Evolutionary conservation across 179 eudicot species (phyloP), one percentile per base, ranked within the genome.

Genomic region (Silene coronaria): DNA sequence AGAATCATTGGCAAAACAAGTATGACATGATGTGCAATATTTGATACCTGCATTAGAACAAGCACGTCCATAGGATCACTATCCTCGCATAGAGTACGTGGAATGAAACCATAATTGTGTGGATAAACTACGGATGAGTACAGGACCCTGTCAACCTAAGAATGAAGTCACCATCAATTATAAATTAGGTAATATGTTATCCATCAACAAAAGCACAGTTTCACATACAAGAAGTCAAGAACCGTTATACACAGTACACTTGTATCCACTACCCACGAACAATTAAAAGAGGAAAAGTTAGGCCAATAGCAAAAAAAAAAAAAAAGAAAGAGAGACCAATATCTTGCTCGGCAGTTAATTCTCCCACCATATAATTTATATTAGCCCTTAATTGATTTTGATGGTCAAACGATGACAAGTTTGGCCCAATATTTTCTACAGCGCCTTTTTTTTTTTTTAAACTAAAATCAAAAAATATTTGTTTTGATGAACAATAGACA

Each of bases 51-150:
- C 97, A 92, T 92, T 82, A 92, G 87, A 71, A 92, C 81, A 63
- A 92, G 90, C 72, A 90, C 97, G 53, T 92, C 97, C 89, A 92
- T 88, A 10, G 97, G 97, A 84, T 92, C 97, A 70, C 83, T 87
- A 76, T 92, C 97, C 80, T 92, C 97, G 73, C 97, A 90, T 62
- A 92, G 67, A 79, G 97, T 92, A 72, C 96, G 86, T 2, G 97
- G 97, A 78, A 92, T 88, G 87, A 92, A 92, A 72, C 97, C 97
- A 80, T 91, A 91, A 80, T 90, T 92, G 83, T 92, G 97, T 17
- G 97, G 97, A 79, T 92, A 92, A 19, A 92, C 97, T 74, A 92
- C 96, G 22, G 97, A 92, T 64, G 97, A 92, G 86, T 92, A 92
- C 59, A 92, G 88, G 66, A 92, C 81, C 70, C 97, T 89, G 76